A percentile compares a stretch with the other conserved stretches of the same genome.
Evolutionary conservation across 2,329 filamentous ascomycete species (phyloP).

Genomic region (Pseudogymnoascus sp.): DNA sequence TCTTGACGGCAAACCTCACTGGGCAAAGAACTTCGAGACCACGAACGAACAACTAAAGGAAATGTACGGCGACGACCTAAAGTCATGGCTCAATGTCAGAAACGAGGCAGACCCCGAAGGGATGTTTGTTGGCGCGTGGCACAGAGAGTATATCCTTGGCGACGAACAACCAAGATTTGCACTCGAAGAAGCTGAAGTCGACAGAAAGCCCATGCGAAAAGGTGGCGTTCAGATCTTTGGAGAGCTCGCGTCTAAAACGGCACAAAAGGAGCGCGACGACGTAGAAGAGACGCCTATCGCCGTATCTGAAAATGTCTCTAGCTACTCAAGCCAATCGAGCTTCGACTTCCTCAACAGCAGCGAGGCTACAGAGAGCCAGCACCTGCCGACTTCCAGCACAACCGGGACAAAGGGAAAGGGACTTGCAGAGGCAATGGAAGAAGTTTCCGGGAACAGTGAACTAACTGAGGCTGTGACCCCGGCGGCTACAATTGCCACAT

Average conservation of each 20-base stretch:
- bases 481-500: neutral
- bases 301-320: neutral
- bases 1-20: slow-evolving; percentile 75
- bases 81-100: slow-evolving; percentile 61
- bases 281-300: neutral
- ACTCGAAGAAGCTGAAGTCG: slow-evolving; percentile 26
- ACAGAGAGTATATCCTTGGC: slow-evolving; percentile 59
- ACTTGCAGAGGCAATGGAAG: neutral
- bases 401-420: slow-evolving; percentile 1
- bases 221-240: slow-evolving; percentile 22
- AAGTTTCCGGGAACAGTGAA: neutral
- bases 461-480: neutral
- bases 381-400: neutral
- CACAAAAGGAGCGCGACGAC: neutral
- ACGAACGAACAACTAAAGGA: slow-evolving; percentile 53
- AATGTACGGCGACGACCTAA: slow-evolving; percentile 64
- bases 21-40: slow-evolving; percentile 82
- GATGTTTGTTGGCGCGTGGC: slow-evolving; percentile 89
- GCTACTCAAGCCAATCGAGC: slow-evolving; percentile 5
- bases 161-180: slow-evolving; percentile 19
- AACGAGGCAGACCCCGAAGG: slow-evolving; percentile 70
- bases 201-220: slow-evolving; percentile 18
- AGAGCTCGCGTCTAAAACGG: neutral
- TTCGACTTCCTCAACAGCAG: neutral
- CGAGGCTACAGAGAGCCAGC: neutral